Evolutionary conservation across 306 rosid species (phyloP), one percentile per base, ranked within the genome.

Genomic region (Sophora flavescens): DNA sequence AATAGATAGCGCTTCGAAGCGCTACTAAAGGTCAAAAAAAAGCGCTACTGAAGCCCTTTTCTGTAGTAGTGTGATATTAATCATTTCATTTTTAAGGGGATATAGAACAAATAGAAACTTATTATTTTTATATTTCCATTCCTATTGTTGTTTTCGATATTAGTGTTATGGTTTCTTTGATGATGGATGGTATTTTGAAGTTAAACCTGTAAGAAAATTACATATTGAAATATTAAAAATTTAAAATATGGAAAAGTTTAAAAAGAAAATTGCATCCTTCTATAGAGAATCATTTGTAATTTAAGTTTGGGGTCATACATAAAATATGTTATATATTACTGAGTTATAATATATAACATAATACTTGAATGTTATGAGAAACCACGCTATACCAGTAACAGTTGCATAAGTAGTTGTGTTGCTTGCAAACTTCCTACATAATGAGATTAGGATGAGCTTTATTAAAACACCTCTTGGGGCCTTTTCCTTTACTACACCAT

Each of bases 371-470:
- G 90, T 84, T 47, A 87, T 58, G 61, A 89, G 91, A 58, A 91
- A 87, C 94, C 91, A 89, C 6, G 45, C 59, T 0, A 89, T 59
- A 72, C 90, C 94, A 3, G 86, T 6, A 44, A 87, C 77, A 58
- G 91, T 89, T 1, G 94, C 88, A 52, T 87, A 86, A 0, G 90
- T 87, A 79, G 77, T 80, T 53, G 91, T 86, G 74, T 89, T 89
- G 71, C 88, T 56, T 5, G 80, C 80, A 52, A 89, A 88, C 80
- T 89, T 89, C 72, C 91, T 85, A 91, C 90, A 85, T 9, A 89
- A 90, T 85, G 81, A 84, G 65, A 84, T 75, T 22, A 86, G 75
- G 22, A 86, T 82, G 61, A 89, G 88, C 60, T 83, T 88, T 45
- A 87, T 77, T 85, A 87, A 86, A 13, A 89, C 91, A 62, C 86